Evolutionary conservation across 352 stramenopile genomes (phyloP), one percentile per base, ranked within the genome.

Genomic region (Pythium phragmitis): DNA sequence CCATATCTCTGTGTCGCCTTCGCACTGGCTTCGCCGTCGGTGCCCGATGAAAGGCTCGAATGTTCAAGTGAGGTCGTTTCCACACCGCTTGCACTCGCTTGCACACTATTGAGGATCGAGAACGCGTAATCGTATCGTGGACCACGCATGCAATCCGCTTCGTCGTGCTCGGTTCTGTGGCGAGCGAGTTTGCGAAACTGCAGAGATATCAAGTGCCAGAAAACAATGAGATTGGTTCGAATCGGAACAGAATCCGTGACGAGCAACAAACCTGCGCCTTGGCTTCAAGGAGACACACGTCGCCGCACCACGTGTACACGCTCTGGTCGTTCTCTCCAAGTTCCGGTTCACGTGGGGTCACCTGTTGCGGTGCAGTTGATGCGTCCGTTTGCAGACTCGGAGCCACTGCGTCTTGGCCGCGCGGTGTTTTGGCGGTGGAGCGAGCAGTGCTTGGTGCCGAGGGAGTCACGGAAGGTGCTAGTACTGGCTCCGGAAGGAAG

Each of bases 241-340:
- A 17, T 42, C 2, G 17, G 16, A 46, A 33, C 5, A 30, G 8
- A 7, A 57, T 7, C 26, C 26, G 4, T 30, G 26, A 30, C 26
- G 2, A 30, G 26, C 26, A 21, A 51, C 57, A 23, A 42, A 63
- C 57, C 57, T 56, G 21, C 0, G 14, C 39, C 21, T 14, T 43
- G 0, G 75, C 71, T 57, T 90, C 70, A 33, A 91, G 52, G 47
- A 91, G 84, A 50, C 80, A 82, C 0, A 89, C 42, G 51, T 92
- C 84, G 16, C 76, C 84, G 49, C 71, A 80, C 84, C 84, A 91
- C 0, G 73, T 65, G 60, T 76, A 87, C 42, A 89, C 46, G 21
- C 79, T 81, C 2, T 80, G 50, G 16, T 92, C 80, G 37, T 92
- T 75, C 14, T 47, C 60, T 11, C 55, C 65, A 39, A 57, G 26